phyloP scores from a whole-genome alignment of 768 basidiomycete genomes.

The Xanthoconium purpureum region DNA sequence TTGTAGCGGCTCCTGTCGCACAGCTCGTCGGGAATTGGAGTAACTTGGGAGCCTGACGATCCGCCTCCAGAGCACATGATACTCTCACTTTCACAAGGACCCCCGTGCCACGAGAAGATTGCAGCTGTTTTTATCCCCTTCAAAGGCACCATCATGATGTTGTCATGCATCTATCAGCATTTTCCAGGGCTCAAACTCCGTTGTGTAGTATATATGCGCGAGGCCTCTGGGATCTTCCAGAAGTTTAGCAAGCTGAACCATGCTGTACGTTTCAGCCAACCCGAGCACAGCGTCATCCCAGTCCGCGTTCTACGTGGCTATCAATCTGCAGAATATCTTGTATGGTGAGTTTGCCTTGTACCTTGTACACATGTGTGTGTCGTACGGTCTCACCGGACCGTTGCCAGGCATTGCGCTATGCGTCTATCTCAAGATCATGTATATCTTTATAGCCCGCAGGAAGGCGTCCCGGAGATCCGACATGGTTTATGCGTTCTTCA shows the following conservation, averaged over 20 bases:
- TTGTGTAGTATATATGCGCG: no score
- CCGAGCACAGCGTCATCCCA: background rate
- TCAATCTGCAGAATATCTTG: background rate
- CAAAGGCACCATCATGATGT: no score
- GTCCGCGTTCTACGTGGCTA: background rate
- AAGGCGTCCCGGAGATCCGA: background rate
- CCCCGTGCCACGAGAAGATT: no score
- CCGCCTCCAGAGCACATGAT: no score
- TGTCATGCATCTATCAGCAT: no score
- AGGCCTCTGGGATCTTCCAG: no score
- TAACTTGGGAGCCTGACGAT: no score
- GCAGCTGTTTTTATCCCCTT: no score
- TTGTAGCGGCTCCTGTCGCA: no score
- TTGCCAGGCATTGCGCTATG: constrained; percentile 8
- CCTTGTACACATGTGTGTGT: background rate
- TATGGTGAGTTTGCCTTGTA: background rate
- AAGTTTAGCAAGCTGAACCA: background rate
- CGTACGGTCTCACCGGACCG: background rate
- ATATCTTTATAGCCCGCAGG: background rate
- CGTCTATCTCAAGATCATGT: constrained; percentile 19
- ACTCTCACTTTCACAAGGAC: no score
- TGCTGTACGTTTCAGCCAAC: background rate
- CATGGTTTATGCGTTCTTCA: constrained; percentile 17
- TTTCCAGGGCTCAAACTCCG: no score
- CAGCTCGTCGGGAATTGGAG: no score